Evolutionary conservation across 2,329 filamentous ascomycete genomes (phyloP).

Genomic region (Fusarium siculi): DNA sequence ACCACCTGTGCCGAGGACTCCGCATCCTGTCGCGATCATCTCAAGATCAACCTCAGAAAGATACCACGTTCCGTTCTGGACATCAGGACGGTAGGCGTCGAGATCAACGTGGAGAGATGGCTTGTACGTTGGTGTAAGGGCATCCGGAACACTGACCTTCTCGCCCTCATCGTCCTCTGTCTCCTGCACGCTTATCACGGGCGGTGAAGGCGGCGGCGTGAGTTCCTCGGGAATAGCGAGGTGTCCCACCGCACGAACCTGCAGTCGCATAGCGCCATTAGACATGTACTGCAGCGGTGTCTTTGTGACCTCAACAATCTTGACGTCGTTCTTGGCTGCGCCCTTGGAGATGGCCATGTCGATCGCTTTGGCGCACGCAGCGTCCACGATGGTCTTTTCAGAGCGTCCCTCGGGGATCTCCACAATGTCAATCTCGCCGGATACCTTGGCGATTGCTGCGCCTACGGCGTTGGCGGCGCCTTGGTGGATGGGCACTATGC

Average conservation of each 20-base stretch:
- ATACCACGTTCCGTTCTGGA: conserved; percentile 49
- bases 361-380: conserved; percentile 51
- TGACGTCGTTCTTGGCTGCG: conserved; percentile 48
- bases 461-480: conserved; percentile 70
- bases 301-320: conserved; percentile 59
- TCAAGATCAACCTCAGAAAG: conserved; percentile 52
- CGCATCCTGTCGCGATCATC: conserved; percentile 50
- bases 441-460: conserved; percentile 67
- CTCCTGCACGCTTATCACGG: conserved; percentile 1
- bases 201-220: conserved; percentile 39
- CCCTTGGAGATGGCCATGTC: conserved; percentile 47
- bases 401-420: conserved; percentile 55
- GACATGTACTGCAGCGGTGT: conserved; percentile 52
- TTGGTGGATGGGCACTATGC: conserved; percentile 62
- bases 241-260: conserved; percentile 49
- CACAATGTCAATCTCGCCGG: conserved; percentile 64
- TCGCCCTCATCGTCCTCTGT: conserved; percentile 38
- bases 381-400: conserved; percentile 52
- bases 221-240: conserved; percentile 46
- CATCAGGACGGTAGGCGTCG: conserved; percentile 46
- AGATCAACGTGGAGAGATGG: conserved; percentile 48
- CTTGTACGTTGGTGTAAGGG: conserved; percentile 45
- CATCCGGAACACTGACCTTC: conserved; percentile 46
- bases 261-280: conserved; percentile 49
- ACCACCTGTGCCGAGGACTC: conserved; percentile 52